Percentiles rank a stretch among this genome's conserved stretches.
Conservation (phyloP, 352 stramenopile genomes). For the Globisporangium spinosum region DNA sequence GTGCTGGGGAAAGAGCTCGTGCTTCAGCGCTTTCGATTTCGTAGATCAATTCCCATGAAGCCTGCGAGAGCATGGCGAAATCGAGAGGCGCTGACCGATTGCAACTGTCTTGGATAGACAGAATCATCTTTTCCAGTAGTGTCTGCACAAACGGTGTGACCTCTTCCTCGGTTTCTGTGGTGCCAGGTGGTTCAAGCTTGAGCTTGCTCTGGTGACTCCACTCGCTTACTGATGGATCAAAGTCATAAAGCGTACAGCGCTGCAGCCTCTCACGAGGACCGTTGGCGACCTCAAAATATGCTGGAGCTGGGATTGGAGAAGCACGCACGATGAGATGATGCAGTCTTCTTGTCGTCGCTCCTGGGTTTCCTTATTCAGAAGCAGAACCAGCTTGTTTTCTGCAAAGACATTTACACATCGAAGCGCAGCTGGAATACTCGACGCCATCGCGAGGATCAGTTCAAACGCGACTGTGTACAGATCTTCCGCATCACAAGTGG, state of each 20-base stretch:
- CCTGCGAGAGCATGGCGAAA: slow-evolving; percentile 47
- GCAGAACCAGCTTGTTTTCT: not conserved
- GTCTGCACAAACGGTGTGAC: slow-evolving; percentile 19
- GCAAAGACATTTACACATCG: slow-evolving; percentile 16
- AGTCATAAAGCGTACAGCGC: slow-evolving; percentile 25
- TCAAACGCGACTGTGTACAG: slow-evolving; percentile 37
- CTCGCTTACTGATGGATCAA: slow-evolving; percentile 14
- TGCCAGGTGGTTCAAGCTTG: not conserved
- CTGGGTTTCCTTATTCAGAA: slow-evolving; percentile 3
- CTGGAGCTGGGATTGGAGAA: slow-evolving; percentile 35
- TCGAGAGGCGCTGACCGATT: slow-evolving; percentile 27
- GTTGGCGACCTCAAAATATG: slow-evolving; percentile 30
- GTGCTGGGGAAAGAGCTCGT: not conserved
- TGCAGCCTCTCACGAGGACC: slow-evolving; percentile 30
- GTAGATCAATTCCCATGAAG: slow-evolving; percentile 53
- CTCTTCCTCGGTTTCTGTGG: not conserved
- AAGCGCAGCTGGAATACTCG: slow-evolving; percentile 37
- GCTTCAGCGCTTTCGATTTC: slow-evolving; percentile 29
- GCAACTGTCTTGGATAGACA: slow-evolving; percentile 29
- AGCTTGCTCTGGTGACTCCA: not conserved
- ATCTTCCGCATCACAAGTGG: slow-evolving; percentile 36
- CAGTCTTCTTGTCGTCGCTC: not conserved
- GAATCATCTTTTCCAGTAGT: slow-evolving; percentile 37
- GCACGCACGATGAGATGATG: slow-evolving; percentile 20
- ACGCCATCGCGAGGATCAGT: slow-evolving; percentile 27